These are phyloP conservation scores for Dactylellina sp. DNA, from an alignment of 2,329 filamentous ascomycete genomes.

Conservation along the genomic window DNA sequence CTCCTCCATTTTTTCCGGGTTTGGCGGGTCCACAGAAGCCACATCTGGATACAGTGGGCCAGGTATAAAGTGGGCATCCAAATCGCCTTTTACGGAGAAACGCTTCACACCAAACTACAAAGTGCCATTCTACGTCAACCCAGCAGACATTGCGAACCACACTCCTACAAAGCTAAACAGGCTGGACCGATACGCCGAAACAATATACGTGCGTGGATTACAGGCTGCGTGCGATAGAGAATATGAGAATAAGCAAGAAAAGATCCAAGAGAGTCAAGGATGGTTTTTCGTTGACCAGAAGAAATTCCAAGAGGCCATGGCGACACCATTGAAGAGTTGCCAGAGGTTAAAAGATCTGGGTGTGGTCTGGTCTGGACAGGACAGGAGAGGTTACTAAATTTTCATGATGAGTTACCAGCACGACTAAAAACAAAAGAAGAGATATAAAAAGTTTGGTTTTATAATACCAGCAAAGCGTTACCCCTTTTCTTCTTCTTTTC, in stretches of 20 bases:
- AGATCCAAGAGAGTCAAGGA: conserved; percentile 82
- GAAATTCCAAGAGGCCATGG: conserved; percentile 78
- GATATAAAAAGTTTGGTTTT: conserved; percentile 38
- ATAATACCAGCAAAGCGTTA: conserved; percentile 30
- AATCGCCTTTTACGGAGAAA: conserved; percentile 78
- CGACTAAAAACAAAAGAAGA: neutral
- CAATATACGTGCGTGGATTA: conserved; percentile 75
- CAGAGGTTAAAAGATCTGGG: conserved; percentile 67
- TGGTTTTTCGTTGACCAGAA: conserved; percentile 87
- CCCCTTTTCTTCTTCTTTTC: neutral
- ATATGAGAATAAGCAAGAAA: conserved; percentile 72
- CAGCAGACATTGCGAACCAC: conserved; percentile 78
- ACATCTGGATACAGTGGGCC: conserved; percentile 72
- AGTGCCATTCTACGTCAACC: conserved; percentile 87
- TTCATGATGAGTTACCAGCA: neutral
- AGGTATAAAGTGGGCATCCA: conserved; percentile 78
- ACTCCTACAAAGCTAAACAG: conserved; percentile 76
- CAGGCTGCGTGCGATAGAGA: conserved; percentile 81
- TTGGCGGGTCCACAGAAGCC: conserved; percentile 61
- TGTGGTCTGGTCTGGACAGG: conserved; percentile 13
- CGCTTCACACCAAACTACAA: conserved; percentile 78
- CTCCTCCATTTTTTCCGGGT: conserved; percentile 76
- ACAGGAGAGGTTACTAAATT: conserved; percentile 26
- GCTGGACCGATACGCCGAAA: conserved; percentile 82
- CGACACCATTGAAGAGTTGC: conserved; percentile 69